Base-by-base conservation (phyloP, 768 basidiomycete species). In the Russula lepida region DNA sequence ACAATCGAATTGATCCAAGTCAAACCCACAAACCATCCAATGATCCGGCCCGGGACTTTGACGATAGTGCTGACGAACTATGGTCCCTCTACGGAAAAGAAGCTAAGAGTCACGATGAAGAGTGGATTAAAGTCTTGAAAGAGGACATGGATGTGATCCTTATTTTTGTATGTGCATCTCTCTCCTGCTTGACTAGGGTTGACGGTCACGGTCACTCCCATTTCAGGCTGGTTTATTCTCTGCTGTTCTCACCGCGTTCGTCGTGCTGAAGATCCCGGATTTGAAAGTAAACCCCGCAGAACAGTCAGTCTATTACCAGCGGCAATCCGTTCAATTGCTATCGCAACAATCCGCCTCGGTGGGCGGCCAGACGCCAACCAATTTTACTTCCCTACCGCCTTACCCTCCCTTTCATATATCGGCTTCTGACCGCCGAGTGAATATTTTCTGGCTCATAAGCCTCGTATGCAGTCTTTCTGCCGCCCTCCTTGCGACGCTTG, bases 401-500 rank as follows among this genome's bases (percentile, higher is more conserved):
- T 35, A 33, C n/a, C 49, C 60, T 3, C 35, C 67, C 3, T 64
- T 66, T 59, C 21, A 33, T 15, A 57, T 69, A 2, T 72, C 73
- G 25, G 57, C 61, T 2, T 73, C 75, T 21, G 67, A 75, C 4
- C 60, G 76, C 35, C 75, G 75, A 60, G 65, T 72, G 21, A 80
- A 81, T 61, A 65, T 65, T 0, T 67, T 75, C 6, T 81, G 76
- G 77, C 78, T 80, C 63, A 48, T 62, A 6, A 67, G 65, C 49
- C 66, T 72, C 6, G 57, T 68, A 19, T 69, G 77, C 54, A 79
- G 78, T 60, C 71, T 82, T 6, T 70, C 70, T 1, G 74, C 76
- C 28, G 78, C 76, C 57, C 70, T 81, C 21, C 60, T 69, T 9
- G 78, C 78, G 17, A 80, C 77, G n/a, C 65, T 82, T 6, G 75